Evolutionary conservation across 1,139 yeast species (phyloP), one percentile per base, ranked within the genome.

Genomic region (Suhomyces guaymorum): DNA sequence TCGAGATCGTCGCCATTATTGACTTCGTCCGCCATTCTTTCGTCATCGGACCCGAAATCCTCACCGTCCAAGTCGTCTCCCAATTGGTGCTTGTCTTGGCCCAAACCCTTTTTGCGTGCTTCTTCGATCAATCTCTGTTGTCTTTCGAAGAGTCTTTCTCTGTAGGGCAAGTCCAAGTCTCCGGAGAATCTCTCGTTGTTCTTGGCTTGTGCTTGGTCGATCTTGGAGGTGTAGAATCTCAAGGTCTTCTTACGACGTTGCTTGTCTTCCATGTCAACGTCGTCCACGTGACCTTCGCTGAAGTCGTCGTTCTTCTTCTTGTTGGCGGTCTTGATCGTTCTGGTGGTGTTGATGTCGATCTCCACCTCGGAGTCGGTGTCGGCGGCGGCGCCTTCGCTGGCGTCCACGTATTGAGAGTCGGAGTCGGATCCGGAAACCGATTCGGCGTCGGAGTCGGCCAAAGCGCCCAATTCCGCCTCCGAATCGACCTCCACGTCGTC

Each of bases 211-310:
- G 86, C 85, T 61, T 86, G 90, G 59, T 89, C 97, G 60, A 92
- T 90, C 64, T 90, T 92, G 42, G 97, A 86, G 1, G 98, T 92
- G 72, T 92, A 92, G 80, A 92, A 94, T 49, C 97, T 81, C 51
- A 92, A 77, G 1, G 95, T 78, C 59, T 80, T 82, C 68, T 85
- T 87, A 53, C 95, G 82, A 27, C 81, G 78, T 38, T 74, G 76
- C 59, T 92, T 89, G 35, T 90, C 98, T 55, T 88, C 95, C 43
- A 77, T 73, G 57, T 92, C 97, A 32, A 88, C 81, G 20, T 60
- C 70, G 21, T 82, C 92, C 33, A 83, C 87, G 12, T 75, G 75
- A 24, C 79, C 67, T 56, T 86, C 95, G 10, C 77, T 68, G 51
- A 68, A 82, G 55, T 86, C 94, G 33, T 69, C 62, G 4, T 47